A percentile compares a stretch with the other conserved stretches of the same genome.
Evolutionary conservation across 768 basidiomycete genomes (phyloP).

Genomic region (Rhodosporidiobolus sp.): DNA sequence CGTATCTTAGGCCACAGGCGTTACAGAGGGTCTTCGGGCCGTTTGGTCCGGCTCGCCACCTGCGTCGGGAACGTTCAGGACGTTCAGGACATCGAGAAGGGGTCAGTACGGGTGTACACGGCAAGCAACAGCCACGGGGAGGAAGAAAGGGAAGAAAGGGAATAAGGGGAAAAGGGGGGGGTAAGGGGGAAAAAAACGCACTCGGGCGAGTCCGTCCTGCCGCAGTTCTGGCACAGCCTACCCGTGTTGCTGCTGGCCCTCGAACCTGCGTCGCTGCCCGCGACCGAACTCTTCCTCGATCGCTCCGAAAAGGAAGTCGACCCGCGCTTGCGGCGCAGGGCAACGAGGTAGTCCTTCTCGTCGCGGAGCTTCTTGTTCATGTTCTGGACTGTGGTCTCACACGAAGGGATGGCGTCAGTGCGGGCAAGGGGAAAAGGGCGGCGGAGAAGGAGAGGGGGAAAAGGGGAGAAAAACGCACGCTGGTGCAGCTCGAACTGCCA

Average conservation of each 20-base stretch:
- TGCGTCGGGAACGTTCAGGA: neutral
- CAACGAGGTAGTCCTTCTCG: conserved; percentile 35
- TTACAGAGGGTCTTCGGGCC: conserved; percentile 97
- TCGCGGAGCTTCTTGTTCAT: conserved; percentile 37
- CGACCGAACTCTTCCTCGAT: conserved; percentile 10
- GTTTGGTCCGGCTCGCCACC: conserved; percentile 89
- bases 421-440: neutral
- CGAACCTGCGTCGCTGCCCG: conserved; percentile 24
- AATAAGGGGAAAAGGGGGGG: neutral
- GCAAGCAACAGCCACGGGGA: too few relatives aligned
- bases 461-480: conserved; percentile 10
- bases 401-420: neutral
- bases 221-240: conserved; percentile 35
- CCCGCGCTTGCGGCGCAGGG: conserved; percentile 15
- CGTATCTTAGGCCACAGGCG: conserved; percentile 90
- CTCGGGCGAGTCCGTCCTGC: conserved; percentile 31
- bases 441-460: neutral
- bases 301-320: conserved; percentile 12
- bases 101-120: too few relatives aligned
- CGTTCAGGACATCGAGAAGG: too few relatives aligned
- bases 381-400: conserved; percentile 27
- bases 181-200: neutral
- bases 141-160: too few relatives aligned
- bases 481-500: conserved; percentile 65
- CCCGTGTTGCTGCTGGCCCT: conserved; percentile 6